Evolutionary conservation across 768 basidiomycete genomes (phyloP).

Genomic region (Rhodotorula toruloides): DNA sequence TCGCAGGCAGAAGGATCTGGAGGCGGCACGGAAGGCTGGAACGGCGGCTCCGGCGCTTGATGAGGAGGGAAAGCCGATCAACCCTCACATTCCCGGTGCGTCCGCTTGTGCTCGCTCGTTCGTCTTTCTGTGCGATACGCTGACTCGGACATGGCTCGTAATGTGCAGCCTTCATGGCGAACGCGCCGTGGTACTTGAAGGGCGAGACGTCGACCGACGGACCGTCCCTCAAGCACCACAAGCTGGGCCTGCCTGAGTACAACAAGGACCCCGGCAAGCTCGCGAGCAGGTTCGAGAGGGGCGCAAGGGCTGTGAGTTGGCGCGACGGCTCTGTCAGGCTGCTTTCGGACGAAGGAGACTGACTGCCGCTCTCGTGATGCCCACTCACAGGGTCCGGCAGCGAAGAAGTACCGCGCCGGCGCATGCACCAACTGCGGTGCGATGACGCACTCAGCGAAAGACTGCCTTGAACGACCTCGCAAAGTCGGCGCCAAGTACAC

Average conservation of each 20-base stretch:
- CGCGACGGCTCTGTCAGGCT: not conserved
- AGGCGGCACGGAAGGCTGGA: constrained; percentile 96
- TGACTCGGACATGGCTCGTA: not conserved
- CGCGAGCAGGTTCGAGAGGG: constrained; percentile 87
- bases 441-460: constrained; percentile 81
- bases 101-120: constrained; percentile 2
- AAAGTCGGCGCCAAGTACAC: constrained; percentile 94
- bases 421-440: constrained; percentile 99
- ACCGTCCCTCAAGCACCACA: constrained; percentile 90
- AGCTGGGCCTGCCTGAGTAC: constrained; percentile 60
- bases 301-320: constrained; percentile 54
- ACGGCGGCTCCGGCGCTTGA: constrained; percentile 94
- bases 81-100: constrained; percentile 96
- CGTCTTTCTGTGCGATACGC: not conserved
- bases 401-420: constrained; percentile 94
- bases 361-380: not conserved
- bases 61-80: constrained; percentile 90
- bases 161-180: constrained; percentile 83
- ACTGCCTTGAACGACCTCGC: constrained; percentile 93
- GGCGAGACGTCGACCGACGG: constrained; percentile 58
- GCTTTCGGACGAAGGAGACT: not conserved
- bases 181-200: constrained; percentile 91
- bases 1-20: constrained; percentile 75
- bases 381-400: constrained; percentile 62
- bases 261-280: constrained; percentile 61